phyloP scores from a whole-genome alignment of 192 early-diverging fungal genomes.

The Rhizophagus prolifer region DNA sequence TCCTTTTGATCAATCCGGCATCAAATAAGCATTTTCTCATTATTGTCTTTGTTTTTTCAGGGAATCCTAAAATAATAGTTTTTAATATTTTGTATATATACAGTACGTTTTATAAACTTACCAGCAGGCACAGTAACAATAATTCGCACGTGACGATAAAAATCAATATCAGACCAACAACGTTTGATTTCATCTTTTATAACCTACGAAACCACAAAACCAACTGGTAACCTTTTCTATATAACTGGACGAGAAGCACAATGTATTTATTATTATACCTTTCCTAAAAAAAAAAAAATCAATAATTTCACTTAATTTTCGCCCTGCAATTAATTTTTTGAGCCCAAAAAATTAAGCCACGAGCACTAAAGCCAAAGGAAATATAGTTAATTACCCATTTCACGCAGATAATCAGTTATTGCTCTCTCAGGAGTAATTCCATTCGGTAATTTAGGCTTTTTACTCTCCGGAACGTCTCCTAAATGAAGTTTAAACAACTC shows the following conservation, averaged over 20 bases:
- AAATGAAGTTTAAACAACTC: conserved; percentile 22
- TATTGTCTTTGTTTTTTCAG: conserved; percentile 43
- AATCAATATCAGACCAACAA: conserved; percentile 11
- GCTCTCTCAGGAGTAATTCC: not conserved
- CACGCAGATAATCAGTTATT: conserved; percentile 26
- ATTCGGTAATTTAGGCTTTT: conserved; percentile 17
- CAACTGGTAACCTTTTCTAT: not conserved
- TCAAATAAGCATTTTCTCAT: conserved; percentile 54
- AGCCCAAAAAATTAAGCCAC: no score
- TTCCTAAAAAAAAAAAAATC: not conserved
- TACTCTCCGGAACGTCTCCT: not conserved
- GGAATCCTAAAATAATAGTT: not conserved
- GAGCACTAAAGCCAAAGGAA: not conserved
- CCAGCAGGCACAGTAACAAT: conserved; percentile 23
- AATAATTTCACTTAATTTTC: no score
- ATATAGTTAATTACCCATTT: conserved; percentile 13
- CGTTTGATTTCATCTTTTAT: conserved; percentile 12
- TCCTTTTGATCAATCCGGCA: conserved; percentile 47
- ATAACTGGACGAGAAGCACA: no score
- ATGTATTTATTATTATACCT: not conserved
- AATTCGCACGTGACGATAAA: not conserved
- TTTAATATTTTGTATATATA: no score
- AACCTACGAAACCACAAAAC: not conserved
- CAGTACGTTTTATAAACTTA: not conserved
- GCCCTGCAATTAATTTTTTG: not conserved